Conservation (phyloP, 495 filamentous ascomycete genomes). For the Penicillium lividum region DNA sequence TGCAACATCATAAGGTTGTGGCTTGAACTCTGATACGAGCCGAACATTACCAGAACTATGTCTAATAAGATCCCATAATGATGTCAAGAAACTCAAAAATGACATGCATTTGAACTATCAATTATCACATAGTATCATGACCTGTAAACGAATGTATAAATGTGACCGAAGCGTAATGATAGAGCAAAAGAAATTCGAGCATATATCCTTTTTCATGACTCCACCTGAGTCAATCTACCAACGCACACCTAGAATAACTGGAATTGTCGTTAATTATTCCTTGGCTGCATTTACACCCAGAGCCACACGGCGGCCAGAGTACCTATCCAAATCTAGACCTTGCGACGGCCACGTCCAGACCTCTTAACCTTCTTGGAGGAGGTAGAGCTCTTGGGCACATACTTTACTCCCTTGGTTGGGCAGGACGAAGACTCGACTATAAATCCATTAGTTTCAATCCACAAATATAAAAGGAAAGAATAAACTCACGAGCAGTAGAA, state of each 20-base stretch:
- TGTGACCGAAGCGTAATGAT: not conserved
- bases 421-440: constrained; percentile 54
- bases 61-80: not conserved
- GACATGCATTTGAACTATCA: not conserved
- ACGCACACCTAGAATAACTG: no score
- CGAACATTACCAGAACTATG: not conserved
- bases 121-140: not conserved
- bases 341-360: not conserved
- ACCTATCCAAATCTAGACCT: not conserved
- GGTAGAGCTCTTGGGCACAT: constrained; percentile 48
- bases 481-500: constrained; percentile 42
- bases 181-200: not conserved
- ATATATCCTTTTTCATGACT: not conserved
- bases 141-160: not conserved
- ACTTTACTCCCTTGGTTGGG: constrained; percentile 55
- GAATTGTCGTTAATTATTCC: no score
- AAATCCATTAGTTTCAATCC: not conserved
- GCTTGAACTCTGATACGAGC: not conserved
- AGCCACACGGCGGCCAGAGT: not conserved
- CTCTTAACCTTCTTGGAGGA: constrained; percentile 1
- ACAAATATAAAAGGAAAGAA: not conserved
- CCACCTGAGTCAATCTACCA: not conserved
- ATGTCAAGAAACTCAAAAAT: not conserved
- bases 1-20: not conserved
- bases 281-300: no score